A percentile compares a stretch with the other conserved stretches of the same genome.
phyloP scores from a whole-genome alignment of 2,329 filamentous ascomycete species.

The Ophiostoma triangulosporum region DNA sequence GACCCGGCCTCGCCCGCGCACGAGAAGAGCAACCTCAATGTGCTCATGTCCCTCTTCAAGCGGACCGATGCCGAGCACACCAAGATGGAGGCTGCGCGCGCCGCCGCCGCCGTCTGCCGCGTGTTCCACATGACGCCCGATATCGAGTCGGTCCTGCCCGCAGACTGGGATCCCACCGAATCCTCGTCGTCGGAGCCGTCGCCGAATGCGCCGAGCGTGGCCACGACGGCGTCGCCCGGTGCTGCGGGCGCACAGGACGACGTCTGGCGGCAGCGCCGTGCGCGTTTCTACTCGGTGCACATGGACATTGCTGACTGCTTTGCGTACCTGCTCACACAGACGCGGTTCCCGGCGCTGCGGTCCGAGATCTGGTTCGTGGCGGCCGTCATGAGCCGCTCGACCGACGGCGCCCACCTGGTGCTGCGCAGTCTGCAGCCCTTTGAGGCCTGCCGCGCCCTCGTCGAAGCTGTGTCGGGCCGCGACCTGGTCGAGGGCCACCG shows the following conservation, averaged over 20 bases:
- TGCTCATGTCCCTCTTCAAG: slow-evolving; percentile 27
- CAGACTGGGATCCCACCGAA: slow-evolving; percentile 21
- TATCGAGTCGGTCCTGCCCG: slow-evolving; percentile 17
- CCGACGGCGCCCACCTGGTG: slow-evolving; percentile 34
- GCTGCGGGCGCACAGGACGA: not conserved
- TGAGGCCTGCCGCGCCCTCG: slow-evolving; percentile 31
- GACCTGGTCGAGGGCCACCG: slow-evolving; percentile 17
- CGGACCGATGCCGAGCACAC: slow-evolving; percentile 39
- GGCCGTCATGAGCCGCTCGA: slow-evolving; percentile 42
- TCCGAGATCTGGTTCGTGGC: slow-evolving; percentile 51
- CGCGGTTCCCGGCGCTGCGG: slow-evolving; percentile 43
- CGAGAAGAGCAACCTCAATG: slow-evolving; percentile 23
- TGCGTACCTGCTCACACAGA: slow-evolving; percentile 39
- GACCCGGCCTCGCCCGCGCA: slow-evolving; percentile 24
- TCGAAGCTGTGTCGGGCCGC: slow-evolving; percentile 35
- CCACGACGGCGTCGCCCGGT: not conserved
- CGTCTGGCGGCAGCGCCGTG: not conserved
- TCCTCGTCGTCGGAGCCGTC: not conserved
- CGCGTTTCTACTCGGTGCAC: slow-evolving; percentile 33
- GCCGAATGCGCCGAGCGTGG: not conserved
- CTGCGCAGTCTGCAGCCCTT: slow-evolving; percentile 28
- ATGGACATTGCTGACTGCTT: slow-evolving; percentile 28
- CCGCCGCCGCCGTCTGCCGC: slow-evolving; percentile 38
- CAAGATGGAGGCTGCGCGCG: slow-evolving; percentile 44
- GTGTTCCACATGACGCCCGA: slow-evolving; percentile 33